A percentile compares a stretch with the other conserved stretches of the same genome.
phyloP scores from a whole-genome alignment of 2,329 filamentous ascomycete genomes.

The Ophiostoma sp. region DNA sequence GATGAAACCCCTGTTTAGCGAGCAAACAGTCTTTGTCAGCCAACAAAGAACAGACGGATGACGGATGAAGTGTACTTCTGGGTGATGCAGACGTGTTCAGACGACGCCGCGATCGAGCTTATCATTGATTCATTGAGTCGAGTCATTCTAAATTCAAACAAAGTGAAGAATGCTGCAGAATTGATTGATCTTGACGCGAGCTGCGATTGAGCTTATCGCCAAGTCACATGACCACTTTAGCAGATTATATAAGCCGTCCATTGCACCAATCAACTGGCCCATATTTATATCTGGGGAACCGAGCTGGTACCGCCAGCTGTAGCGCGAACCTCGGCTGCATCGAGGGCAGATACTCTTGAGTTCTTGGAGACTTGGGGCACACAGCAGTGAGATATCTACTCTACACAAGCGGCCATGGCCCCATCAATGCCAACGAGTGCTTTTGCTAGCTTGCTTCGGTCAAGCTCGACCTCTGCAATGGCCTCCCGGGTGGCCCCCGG shows the following conservation, averaged over 20 bases:
- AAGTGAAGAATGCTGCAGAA: not conserved
- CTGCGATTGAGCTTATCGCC: not conserved
- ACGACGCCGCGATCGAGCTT: not conserved
- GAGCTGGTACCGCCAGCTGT: not conserved
- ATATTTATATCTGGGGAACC: constrained; percentile 10
- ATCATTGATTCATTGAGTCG: not conserved
- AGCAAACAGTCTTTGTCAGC: not conserved
- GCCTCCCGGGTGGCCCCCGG: not conserved
- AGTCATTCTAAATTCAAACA: not conserved
- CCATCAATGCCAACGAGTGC: not conserved
- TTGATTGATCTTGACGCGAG: not conserved
- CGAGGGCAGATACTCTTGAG: not conserved
- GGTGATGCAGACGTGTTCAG: not conserved
- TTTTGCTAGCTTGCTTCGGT: not conserved
- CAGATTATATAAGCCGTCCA: not conserved
- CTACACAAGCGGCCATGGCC: not conserved
- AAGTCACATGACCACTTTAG: constrained; percentile 1
- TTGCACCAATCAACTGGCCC: not conserved
- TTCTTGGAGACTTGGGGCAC: not conserved
- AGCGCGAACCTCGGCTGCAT: constrained; percentile 11
- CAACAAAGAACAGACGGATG: not conserved
- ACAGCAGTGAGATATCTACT: not conserved
- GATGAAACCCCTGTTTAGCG: not conserved
- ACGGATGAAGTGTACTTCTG: not conserved
- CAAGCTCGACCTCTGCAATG: not conserved